A percentile compares a stretch with the other conserved stretches of the same genome.
Evolutionary conservation across 257 asterid genomes (phyloP).

Genomic region (Leptodermis oblonga): DNA sequence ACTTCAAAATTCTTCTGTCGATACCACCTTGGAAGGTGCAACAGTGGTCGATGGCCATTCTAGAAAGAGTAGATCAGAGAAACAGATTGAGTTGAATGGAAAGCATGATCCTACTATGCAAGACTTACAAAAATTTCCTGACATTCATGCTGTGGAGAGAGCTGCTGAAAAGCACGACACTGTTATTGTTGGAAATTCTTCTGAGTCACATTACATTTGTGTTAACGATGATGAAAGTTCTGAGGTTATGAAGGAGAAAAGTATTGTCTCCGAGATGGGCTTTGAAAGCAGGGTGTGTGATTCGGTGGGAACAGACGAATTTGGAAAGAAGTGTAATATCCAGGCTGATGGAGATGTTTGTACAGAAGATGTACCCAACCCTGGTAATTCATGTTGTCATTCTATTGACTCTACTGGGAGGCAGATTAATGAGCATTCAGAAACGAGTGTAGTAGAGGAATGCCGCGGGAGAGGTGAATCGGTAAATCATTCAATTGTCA

Average conservation of each 20-base stretch:
- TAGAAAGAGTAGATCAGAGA: slow-evolving; percentile 14
- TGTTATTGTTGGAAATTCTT: slow-evolving; percentile 21
- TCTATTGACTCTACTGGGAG: slow-evolving; percentile 19
- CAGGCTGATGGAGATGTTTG: slow-evolving; percentile 26
- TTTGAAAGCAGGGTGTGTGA: slow-evolving; percentile 21
- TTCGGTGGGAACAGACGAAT: slow-evolving; percentile 23
- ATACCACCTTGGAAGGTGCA: slow-evolving; percentile 22
- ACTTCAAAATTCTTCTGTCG: slow-evolving; percentile 25
- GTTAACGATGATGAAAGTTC: slow-evolving; percentile 16
- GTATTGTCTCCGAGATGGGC: slow-evolving; percentile 16
- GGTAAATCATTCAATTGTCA: slow-evolving; percentile 16
- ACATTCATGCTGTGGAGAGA: slow-evolving; percentile 22
- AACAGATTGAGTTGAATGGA: slow-evolving; percentile 12
- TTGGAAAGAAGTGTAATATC: slow-evolving; percentile 14
- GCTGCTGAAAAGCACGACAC: slow-evolving; percentile 22
- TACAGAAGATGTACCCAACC: slow-evolving; percentile 25
- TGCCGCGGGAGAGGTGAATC: slow-evolving; percentile 14
- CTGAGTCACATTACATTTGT: slow-evolving; percentile 19
- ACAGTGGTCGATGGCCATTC: slow-evolving; percentile 22
- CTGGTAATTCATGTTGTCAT: slow-evolving; percentile 17
- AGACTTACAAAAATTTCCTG: slow-evolving; percentile 18
- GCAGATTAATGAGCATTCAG: slow-evolving; percentile 19
- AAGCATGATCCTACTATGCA: slow-evolving; percentile 20
- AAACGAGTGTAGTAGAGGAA: slow-evolving; percentile 23
- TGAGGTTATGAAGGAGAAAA: slow-evolving; percentile 28